phyloP scores from a whole-genome alignment of 768 basidiomycete genomes.

The Tricholoma hemisulphureum region DNA sequence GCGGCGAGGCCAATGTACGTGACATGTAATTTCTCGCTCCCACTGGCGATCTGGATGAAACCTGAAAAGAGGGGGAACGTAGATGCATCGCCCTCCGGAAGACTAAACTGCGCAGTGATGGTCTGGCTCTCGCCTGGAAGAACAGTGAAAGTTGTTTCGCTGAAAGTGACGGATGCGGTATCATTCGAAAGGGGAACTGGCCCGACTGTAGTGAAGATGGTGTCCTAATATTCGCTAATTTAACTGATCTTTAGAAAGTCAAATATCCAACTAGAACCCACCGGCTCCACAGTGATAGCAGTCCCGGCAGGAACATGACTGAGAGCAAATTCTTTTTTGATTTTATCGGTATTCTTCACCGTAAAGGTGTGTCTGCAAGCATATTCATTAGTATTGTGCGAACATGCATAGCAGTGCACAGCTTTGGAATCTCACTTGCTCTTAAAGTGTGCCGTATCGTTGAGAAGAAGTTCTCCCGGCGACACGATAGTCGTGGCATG shows the following conservation, averaged over 20 bases:
- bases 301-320: constrained; percentile 59
- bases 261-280: constrained; percentile 18
- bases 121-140: constrained; percentile 39
- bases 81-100: constrained; percentile 43
- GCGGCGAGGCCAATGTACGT: constrained; percentile 45
- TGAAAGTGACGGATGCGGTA: constrained; percentile 47
- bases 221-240: constrained; percentile 27
- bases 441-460: constrained; percentile 60
- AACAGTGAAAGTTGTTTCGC: constrained; percentile 43
- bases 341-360: constrained; percentile 48
- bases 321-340: constrained; percentile 44
- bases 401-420: neutral
- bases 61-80: constrained; percentile 61
- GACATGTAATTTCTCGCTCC: constrained; percentile 37
- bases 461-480: constrained; percentile 58
- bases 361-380: constrained; percentile 45
- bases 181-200: constrained; percentile 50
- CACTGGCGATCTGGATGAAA: constrained; percentile 45
- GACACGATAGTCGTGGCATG: constrained; percentile 50
- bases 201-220: constrained; percentile 41
- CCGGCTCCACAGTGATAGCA: constrained; percentile 44
- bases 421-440: constrained; percentile 32
- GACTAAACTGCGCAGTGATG: constrained; percentile 44
- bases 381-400: neutral
- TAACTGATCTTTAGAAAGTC: neutral